Percentiles rank a stretch among this genome's conserved stretches.
phyloP scores from a whole-genome alignment of 352 stramenopile species.

The Paralagenidium karlingii region DNA sequence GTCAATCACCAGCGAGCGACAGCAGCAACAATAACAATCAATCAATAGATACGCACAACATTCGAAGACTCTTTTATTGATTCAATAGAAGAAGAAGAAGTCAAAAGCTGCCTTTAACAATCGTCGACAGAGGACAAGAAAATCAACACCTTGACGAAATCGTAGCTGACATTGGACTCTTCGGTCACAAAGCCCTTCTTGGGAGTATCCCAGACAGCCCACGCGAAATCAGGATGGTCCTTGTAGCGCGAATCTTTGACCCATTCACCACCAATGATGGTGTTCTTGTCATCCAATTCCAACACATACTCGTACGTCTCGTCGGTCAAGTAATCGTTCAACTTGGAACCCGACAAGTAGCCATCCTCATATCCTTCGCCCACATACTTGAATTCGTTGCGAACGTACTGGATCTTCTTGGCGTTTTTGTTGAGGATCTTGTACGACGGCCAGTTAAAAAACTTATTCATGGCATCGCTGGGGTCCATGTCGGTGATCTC shows the following conservation, averaged over 20 bases:
- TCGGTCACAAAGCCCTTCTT: no score
- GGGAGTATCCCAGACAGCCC: no score
- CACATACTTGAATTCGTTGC: constrained; percentile 5
- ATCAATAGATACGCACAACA: no score
- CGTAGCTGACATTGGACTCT: no score
- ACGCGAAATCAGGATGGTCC: constrained; percentile 1
- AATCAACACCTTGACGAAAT: no score
- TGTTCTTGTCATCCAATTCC: background rate
- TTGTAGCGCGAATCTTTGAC: background rate
- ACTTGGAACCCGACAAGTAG: background rate
- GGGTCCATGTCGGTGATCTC: no score
- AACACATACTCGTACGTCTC: background rate
- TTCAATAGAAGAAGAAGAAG: no score
- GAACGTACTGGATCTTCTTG: constrained; percentile 6
- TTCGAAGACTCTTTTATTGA: no score
- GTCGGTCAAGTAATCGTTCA: background rate
- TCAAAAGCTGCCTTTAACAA: no score
- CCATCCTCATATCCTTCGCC: constrained; percentile 4
- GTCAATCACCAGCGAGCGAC: no score
- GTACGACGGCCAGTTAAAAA: background rate
- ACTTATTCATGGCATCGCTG: background rate
- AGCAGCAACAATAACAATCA: no score
- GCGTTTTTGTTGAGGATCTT: constrained; percentile 8
- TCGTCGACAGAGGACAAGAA: no score
- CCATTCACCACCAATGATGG: background rate